Percentiles rank a stretch among this genome's conserved stretches.
Evolutionary conservation across 2,329 filamentous ascomycete genomes (phyloP).

Genomic region (Pyrenochaeta sp.): DNA sequence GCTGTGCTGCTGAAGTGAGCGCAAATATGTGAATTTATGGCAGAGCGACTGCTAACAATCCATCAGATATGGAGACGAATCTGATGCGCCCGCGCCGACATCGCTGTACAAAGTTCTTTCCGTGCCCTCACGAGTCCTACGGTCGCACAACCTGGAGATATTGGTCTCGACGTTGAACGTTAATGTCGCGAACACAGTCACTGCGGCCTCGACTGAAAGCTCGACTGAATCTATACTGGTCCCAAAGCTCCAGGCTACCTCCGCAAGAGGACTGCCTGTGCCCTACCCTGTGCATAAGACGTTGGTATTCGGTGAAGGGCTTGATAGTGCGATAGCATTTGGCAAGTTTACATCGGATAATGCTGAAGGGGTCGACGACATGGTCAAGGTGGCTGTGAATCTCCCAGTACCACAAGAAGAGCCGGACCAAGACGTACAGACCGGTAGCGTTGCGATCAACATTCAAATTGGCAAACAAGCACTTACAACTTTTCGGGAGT

Average conservation of each 20-base stretch:
- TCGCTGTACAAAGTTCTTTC: slow-evolving; percentile 68
- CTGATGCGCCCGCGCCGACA: slow-evolving; percentile 55
- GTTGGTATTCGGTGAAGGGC: slow-evolving; percentile 75
- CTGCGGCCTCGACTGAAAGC: slow-evolving; percentile 44
- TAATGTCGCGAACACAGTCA: slow-evolving; percentile 46
- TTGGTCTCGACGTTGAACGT: slow-evolving; percentile 62
- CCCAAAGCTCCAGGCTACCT: slow-evolving; percentile 73
- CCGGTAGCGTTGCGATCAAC: slow-evolving; percentile 63
- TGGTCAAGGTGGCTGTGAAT: slow-evolving; percentile 67
- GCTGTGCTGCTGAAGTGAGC: slow-evolving; percentile 53
- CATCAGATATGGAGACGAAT: slow-evolving; percentile 63
- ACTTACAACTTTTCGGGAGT: slow-evolving; percentile 72
- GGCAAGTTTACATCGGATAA: slow-evolving; percentile 48
- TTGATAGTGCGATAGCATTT: slow-evolving; percentile 70
- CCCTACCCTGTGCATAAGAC: slow-evolving; percentile 86
- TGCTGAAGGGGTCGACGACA: slow-evolving; percentile 51
- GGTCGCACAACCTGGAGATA: slow-evolving; percentile 71
- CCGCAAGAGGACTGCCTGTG: slow-evolving; percentile 71
- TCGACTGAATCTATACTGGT: slow-evolving; percentile 75
- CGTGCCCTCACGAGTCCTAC: slow-evolving; percentile 69
- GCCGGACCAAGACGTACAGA: slow-evolving; percentile 28
- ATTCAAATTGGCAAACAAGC: slow-evolving; percentile 68
- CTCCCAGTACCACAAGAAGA: slow-evolving; percentile 56
- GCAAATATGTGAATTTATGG: background rate
- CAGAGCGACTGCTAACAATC: slow-evolving; percentile 20